A percentile compares a stretch with the other conserved stretches of the same genome.
phyloP scores from a whole-genome alignment of 805 yeast species.

The Pichia paraexigua region DNA sequence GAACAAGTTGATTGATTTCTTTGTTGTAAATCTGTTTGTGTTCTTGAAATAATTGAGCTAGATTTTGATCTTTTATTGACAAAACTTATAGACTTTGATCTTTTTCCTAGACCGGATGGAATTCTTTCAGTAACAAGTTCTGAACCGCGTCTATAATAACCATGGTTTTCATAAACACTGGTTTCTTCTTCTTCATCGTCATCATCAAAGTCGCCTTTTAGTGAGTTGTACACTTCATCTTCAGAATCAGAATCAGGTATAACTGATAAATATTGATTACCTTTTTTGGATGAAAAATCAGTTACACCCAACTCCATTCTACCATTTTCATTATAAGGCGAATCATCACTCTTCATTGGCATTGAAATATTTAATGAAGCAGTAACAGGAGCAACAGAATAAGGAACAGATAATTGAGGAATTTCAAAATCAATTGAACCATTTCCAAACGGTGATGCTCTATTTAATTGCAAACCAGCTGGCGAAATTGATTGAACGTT shows the following conservation, averaged over 20 bases:
- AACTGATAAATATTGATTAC: constrained; percentile 7
- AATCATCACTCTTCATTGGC: constrained; percentile 1
- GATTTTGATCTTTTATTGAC: constrained; percentile 42
- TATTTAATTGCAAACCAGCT: constrained; percentile 23
- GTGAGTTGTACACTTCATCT: constrained; percentile 35
- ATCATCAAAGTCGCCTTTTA: constrained; percentile 21
- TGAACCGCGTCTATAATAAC: constrained; percentile 26
- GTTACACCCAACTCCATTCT: neutral
- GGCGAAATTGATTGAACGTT: constrained; percentile 19
- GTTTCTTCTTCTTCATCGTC: constrained; percentile 33
- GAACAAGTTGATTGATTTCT: neutral
- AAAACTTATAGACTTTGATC: constrained; percentile 61
- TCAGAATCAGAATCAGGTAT: constrained; percentile 26
- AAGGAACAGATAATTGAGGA: constrained; percentile 48
- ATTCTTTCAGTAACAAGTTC: constrained; percentile 31
- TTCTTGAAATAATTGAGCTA: neutral
- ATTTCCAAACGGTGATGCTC: constrained; percentile 24
- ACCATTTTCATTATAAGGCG: neutral
- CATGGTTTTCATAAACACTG: constrained; percentile 17
- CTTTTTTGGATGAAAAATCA: constrained; percentile 6
- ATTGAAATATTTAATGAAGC: constrained; percentile 38
- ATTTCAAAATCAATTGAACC: constrained; percentile 27
- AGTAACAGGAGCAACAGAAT: constrained; percentile 70
- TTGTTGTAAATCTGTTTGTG: neutral
- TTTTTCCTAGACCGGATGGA: constrained; percentile 36